These are phyloP conservation scores for Xylaria bambusicola DNA, from an alignment of 495 filamentous ascomycete genomes.

Conservation along the genomic window DNA sequence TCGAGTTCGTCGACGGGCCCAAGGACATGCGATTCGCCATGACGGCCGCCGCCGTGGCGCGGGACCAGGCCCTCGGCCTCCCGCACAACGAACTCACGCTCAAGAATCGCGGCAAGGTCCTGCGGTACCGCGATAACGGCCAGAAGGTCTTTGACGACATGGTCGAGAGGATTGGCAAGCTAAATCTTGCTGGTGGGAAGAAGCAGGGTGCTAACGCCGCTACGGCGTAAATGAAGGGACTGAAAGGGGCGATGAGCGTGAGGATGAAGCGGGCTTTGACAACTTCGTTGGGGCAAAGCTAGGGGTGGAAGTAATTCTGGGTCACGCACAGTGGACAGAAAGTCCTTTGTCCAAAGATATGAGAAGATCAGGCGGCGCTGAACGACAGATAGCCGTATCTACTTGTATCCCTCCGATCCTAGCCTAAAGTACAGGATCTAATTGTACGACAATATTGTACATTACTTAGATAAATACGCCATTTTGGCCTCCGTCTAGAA, in stretches of 20 bases:
- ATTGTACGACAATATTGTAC: slow-evolving; percentile 19
- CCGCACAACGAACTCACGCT: slow-evolving; percentile 67
- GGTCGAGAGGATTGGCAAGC: slow-evolving; percentile 61
- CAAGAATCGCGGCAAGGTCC: slow-evolving; percentile 84
- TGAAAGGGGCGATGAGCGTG: slow-evolving; percentile 22
- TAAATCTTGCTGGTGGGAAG: slow-evolving; percentile 27
- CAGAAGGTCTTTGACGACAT: slow-evolving; percentile 65
- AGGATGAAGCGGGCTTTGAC: slow-evolving; percentile 21
- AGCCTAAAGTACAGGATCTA: background rate
- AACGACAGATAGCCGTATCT: background rate
- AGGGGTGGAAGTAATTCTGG: background rate
- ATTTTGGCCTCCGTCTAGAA: background rate
- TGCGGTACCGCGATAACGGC: slow-evolving; percentile 69
- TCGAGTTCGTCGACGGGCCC: slow-evolving; percentile 96
- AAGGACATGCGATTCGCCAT: slow-evolving; percentile 93
- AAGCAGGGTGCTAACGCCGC: background rate
- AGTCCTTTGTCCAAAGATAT: background rate
- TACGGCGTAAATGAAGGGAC: background rate
- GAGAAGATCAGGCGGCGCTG: background rate
- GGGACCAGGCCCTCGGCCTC: slow-evolving; percentile 54
- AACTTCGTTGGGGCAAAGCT: background rate
- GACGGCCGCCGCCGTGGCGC: slow-evolving; percentile 77
- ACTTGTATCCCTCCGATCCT: background rate
- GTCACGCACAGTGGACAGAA: background rate
- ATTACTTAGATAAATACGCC: slow-evolving; percentile 7